Percentiles rank a stretch among this genome's conserved stretches.
Evolutionary conservation across 345 rosid genomes (phyloP).

Genomic region (Eucalyptus cladocalyx): DNA sequence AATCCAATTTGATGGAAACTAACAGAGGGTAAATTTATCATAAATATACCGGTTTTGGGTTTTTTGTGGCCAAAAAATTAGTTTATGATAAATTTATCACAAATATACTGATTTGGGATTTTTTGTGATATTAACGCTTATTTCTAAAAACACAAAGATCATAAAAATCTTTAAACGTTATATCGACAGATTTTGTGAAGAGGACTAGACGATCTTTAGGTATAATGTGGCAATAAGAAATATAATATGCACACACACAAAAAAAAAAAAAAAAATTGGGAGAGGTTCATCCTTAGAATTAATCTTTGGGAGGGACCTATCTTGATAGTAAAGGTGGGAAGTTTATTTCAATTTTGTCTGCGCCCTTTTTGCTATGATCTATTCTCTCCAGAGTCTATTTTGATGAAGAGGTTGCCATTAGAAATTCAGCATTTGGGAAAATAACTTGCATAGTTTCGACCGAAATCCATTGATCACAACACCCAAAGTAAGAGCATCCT

Average conservation of each 20-base stretch:
- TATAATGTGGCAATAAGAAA: background rate
- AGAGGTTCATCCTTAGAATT: background rate
- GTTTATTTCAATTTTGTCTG: too few species aligned
- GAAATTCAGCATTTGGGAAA: background rate
- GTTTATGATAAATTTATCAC: background rate
- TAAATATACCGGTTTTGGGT: too few species aligned
- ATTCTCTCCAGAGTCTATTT: too few species aligned
- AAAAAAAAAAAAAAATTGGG: background rate
- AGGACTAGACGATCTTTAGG: background rate
- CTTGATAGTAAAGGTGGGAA: too few species aligned
- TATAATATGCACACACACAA: background rate
- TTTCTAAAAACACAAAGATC: too few species aligned
- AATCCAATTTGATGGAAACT: too few species aligned
- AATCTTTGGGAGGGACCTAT: too few species aligned
- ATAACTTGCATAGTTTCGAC: background rate
- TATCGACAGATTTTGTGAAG: background rate
- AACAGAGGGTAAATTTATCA: fast-evolving
- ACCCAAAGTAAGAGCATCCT: background rate
- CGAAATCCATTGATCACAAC: background rate
- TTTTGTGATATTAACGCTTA: background rate
- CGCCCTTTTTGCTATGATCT: too few species aligned
- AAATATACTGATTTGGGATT: too few species aligned
- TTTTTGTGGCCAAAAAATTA: too few species aligned
- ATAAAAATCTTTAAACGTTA: too few species aligned
- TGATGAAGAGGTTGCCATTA: too few species aligned